A percentile compares a stretch with the other conserved stretches of the same genome.
These are phyloP conservation scores for Colletotrichum filicis DNA, from an alignment of 2,329 filamentous ascomycete genomes.

Conservation along the genomic window DNA sequence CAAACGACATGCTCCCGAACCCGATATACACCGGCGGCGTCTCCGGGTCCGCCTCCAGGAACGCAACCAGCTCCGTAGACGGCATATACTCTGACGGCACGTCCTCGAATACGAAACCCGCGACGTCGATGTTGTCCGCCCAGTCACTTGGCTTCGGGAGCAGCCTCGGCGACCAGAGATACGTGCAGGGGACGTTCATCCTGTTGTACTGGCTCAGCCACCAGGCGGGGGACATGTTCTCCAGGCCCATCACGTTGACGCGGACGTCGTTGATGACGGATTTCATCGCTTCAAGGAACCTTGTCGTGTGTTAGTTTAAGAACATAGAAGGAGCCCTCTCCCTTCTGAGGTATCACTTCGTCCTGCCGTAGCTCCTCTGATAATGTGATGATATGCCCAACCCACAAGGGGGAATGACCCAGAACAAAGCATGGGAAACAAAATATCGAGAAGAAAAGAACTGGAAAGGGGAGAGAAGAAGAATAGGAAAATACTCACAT, in stretches of 20 bases:
- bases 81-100: conserved; percentile 55
- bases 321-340: rapidly evolving
- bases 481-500: not conserved
- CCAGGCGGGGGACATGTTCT: conserved; percentile 59
- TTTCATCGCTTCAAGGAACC: conserved; percentile 28
- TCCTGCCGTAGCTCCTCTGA: not conserved
- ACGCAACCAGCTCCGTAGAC: conserved; percentile 47
- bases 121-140: conserved; percentile 63
- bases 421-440: not conserved
- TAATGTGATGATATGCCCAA: not conserved
- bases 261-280: conserved; percentile 58
- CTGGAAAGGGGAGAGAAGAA: not conserved
- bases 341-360: not conserved
- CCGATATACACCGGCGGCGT: conserved; percentile 45
- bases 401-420: rapidly evolving
- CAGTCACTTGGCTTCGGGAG: conserved; percentile 65
- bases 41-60: conserved; percentile 41
- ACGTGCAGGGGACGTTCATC: conserved; percentile 59
- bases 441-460: not conserved
- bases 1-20: conserved; percentile 46
- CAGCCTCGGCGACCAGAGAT: conserved; percentile 54
- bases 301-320: not conserved
- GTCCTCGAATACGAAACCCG: conserved; percentile 66
- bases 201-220: conserved; percentile 58
- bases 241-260: conserved; percentile 52